These are phyloP conservation scores for Barnettozyma hawaiiensis DNA, from an alignment of 1,139 yeast species.

Conservation along the genomic window DNA sequence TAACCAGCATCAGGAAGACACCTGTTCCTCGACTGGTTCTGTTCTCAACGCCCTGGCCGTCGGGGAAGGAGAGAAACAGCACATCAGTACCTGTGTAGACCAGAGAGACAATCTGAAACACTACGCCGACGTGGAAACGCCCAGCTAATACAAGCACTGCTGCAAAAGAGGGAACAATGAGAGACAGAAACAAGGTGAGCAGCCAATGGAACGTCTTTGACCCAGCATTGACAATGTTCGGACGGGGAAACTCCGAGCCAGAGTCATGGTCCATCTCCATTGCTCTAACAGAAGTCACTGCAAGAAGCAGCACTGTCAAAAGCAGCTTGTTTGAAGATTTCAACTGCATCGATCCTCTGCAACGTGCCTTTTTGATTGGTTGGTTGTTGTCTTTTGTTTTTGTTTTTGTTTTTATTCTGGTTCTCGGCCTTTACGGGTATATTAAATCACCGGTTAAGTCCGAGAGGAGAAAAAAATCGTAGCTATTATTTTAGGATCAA, in stretches of 20 bases:
- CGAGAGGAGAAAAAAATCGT: too few relatives aligned
- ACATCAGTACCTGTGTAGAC: constrained; percentile 52
- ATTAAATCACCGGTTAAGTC: too few relatives aligned
- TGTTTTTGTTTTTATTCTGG: too few relatives aligned
- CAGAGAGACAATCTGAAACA: constrained; percentile 43
- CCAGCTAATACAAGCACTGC: constrained; percentile 52
- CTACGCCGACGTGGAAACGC: constrained; percentile 39
- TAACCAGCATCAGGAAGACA: constrained; percentile 48
- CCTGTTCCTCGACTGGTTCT: constrained; percentile 60
- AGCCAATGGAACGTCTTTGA: constrained; percentile 65
- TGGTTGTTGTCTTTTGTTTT: not conserved
- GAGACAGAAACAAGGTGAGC: constrained; percentile 38
- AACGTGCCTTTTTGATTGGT: too few relatives aligned
- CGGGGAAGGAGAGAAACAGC: constrained; percentile 54
- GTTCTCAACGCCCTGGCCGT: constrained; percentile 58
- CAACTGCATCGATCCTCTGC: too few relatives aligned
- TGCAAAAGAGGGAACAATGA: constrained; percentile 51
- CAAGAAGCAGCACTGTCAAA: not conserved
- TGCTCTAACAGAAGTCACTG: constrained; percentile 3
- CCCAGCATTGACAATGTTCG: constrained; percentile 38
- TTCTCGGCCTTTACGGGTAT: too few relatives aligned
- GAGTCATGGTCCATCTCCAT: constrained; percentile 27
- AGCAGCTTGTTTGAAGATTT: not conserved
- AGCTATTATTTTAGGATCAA: too few relatives aligned
- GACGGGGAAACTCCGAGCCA: constrained; percentile 27